Conservation (phyloP, 176 grass and related monocot species). For the Oropetium thomaeum region DNA sequence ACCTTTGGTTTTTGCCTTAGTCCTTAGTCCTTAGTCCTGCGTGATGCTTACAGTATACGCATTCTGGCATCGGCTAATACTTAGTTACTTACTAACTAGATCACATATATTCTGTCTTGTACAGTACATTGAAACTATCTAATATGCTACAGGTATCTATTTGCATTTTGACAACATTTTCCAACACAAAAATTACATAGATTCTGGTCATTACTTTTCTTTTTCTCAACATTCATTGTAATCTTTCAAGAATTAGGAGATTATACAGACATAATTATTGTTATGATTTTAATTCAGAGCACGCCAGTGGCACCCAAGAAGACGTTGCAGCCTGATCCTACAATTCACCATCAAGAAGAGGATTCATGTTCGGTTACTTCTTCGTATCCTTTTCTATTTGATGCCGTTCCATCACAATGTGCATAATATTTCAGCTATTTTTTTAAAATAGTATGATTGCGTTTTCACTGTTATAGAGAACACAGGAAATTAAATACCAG, state of each 20-base stretch:
- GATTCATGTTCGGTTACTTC: slow-evolving; percentile 69
- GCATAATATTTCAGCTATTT: not conserved
- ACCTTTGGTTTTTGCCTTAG: not conserved
- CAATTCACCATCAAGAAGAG: slow-evolving; percentile 46
- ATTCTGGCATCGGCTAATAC: not conserved
- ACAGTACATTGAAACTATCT: not conserved
- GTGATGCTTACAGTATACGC: not conserved
- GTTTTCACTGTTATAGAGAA: not conserved
- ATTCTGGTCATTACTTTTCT: slow-evolving; percentile 4
- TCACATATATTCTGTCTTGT: not conserved
- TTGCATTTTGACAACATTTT: slow-evolving; percentile 27
- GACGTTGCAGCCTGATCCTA: slow-evolving; percentile 40
- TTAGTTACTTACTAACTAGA: not conserved
- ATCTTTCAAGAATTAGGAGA: slow-evolving; percentile 14
- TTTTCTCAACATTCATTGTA: slow-evolving; percentile 10
- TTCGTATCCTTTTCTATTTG: slow-evolving; percentile 67
- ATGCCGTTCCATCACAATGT: not conserved
- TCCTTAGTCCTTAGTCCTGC: no score
- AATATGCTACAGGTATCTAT: not conserved
- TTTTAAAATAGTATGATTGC: not conserved
- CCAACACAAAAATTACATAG: not conserved
- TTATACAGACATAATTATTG: slow-evolving; percentile 10
- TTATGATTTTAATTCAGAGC: slow-evolving; percentile 41
- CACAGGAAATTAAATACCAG: not conserved
- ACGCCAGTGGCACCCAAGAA: slow-evolving; percentile 38